Conservation (phyloP, 768 basidiomycete species). For the Thelephora aurantiotincta region DNA sequence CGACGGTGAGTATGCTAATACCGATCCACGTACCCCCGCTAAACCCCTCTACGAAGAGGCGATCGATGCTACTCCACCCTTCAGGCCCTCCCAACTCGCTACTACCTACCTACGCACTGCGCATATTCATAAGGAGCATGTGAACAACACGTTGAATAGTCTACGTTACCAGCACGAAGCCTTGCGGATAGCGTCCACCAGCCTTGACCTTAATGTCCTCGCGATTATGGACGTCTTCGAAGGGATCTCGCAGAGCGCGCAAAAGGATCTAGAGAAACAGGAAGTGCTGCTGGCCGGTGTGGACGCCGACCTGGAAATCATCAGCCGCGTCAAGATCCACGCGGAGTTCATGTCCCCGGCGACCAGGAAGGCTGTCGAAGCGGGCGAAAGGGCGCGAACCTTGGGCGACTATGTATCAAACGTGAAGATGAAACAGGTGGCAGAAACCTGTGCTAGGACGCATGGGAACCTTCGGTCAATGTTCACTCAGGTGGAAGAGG, state of each 20-base stretch:
- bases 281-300: conserved; percentile 44
- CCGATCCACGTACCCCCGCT: neutral
- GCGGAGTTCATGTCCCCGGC: conserved; percentile 59
- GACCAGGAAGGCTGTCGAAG: conserved; percentile 55
- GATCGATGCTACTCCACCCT: conserved; percentile 56
- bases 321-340: conserved; percentile 53
- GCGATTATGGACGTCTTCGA: conserved; percentile 61
- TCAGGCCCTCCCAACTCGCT: conserved; percentile 51
- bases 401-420: conserved; percentile 72
- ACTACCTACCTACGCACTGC: conserved; percentile 52
- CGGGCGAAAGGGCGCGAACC: conserved; percentile 52
- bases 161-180: conserved; percentile 58
- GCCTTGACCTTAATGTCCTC: conserved; percentile 60
- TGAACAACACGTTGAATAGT: conserved; percentile 34
- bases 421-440: conserved; percentile 70
- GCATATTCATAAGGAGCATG: conserved; percentile 47
- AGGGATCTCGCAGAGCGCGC: conserved; percentile 37
- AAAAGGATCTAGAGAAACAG: conserved; percentile 55
- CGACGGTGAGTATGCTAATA: conserved; percentile 35
- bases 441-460: conserved; percentile 50
- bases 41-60: conserved; percentile 25
- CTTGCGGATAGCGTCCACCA: conserved; percentile 55
- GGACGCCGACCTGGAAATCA: conserved; percentile 59
- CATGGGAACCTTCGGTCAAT: conserved; percentile 51
- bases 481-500: conserved; percentile 39